Base-by-base conservation (phyloP, 2,329 filamentous ascomycete species). In the Tetracladium maxilliforme region DNA sequence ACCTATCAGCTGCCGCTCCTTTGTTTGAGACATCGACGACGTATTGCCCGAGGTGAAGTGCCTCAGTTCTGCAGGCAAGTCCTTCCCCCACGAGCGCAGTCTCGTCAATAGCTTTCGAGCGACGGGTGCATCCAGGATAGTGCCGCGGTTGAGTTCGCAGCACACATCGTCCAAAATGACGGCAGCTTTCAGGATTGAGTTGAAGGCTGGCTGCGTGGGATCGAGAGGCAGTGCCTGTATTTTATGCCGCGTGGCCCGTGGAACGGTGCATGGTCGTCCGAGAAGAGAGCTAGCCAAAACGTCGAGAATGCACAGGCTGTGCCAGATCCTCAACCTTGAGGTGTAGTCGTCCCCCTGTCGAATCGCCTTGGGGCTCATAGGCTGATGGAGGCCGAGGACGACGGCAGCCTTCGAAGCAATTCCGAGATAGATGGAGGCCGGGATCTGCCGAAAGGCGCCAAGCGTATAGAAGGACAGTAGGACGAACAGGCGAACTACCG, bases 381-480 rank as follows among this genome's bases (percentile, higher is more conserved):
- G n/a, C n/a, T 41, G 46, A 45, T 72, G 65, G 6, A 73, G 37
- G 0, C 69, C 70, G 1, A 74, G 37, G 0, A 66, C 63, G 4
- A 62, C 58, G 1, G 69, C 67, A 1, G 67, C 62, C 26, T 64
- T 58, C 0, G 61, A 53, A 2, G 69, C 68, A 7, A 73, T 58
- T 0, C 68, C 68, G 3, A 74, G 41, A 28, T 73, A 73, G 62
- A 74, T 70, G 26, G 70, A 74, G 0, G 68, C 68, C 1, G 67
- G 55, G 28, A 71, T 71, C 7, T 66, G 51, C 16, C 63, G 61
- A 26, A 66, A 71, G 4, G 62, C 61, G 0, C 62, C 64, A 4
- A 69, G 51, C 56, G 70, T 64, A 33, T 68, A 71, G 32, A 69
- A 68, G 1, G 64, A 54, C 57, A 71, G 62, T 10, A 70, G 47